These are phyloP conservation scores for Hemerocallis citrina DNA, from an alignment of 106 monocot genomes.

Conservation along the genomic window DNA sequence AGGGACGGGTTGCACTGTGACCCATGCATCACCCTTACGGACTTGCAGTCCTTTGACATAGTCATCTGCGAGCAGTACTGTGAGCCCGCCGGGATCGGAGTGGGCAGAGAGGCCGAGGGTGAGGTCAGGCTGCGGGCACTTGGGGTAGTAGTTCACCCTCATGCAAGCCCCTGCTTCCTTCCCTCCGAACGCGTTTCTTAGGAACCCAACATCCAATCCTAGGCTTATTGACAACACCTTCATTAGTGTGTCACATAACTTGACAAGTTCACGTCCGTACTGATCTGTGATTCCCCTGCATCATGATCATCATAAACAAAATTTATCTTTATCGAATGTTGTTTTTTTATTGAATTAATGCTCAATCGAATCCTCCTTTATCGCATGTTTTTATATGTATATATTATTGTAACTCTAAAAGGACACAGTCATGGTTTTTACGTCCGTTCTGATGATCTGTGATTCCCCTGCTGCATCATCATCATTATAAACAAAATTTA, in stretches of 20 bases:
- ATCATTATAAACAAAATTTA: no score
- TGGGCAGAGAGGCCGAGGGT: slow-evolving; percentile 47
- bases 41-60: slow-evolving; percentile 38
- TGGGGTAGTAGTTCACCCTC: slow-evolving; percentile 46
- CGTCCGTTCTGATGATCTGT: no score
- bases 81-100: slow-evolving; percentile 43
- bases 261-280: slow-evolving; percentile 25
- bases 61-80: slow-evolving; percentile 37
- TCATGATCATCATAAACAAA: no score
- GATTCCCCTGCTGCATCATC: no score
- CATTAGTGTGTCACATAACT: slow-evolving; percentile 22
- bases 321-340: no score
- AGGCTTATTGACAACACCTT: slow-evolving; percentile 25
- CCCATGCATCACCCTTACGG: slow-evolving; percentile 19
- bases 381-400: no score
- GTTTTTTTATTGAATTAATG: no score
- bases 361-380: no score
- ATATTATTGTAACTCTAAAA: no score
- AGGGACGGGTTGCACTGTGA: slow-evolving; percentile 25
- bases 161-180: slow-evolving; percentile 15
- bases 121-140: slow-evolving; percentile 51
- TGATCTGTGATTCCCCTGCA: slow-evolving; percentile 25
- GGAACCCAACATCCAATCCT: slow-evolving; percentile 8
- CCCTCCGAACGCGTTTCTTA: slow-evolving; percentile 29
- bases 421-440: no score